These are phyloP conservation scores for Apiosordaria backusii DNA, from an alignment of 495 filamentous ascomycete species.

Conservation along the genomic window DNA sequence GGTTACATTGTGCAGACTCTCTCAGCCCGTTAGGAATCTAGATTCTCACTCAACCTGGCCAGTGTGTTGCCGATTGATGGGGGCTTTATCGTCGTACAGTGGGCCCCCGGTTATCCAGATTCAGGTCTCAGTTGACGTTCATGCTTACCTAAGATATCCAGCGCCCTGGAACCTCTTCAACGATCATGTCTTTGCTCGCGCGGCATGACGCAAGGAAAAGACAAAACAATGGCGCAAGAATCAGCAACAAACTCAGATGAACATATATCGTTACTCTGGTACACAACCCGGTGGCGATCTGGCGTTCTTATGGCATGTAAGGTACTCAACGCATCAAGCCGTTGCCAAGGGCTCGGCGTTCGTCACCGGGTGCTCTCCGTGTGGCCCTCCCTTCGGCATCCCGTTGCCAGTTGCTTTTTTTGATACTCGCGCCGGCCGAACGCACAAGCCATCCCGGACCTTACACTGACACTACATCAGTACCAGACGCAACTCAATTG, in stretches of 20 bases:
- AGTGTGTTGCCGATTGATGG: neutral
- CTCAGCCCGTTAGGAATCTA: neutral
- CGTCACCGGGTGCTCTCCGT: conserved; percentile 16
- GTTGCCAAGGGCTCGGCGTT: conserved; percentile 33
- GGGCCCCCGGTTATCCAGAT: neutral
- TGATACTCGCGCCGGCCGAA: neutral
- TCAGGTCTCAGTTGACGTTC: neutral
- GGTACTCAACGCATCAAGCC: conserved; percentile 26
- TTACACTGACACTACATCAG: neutral
- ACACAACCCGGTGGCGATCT: conserved; percentile 9
- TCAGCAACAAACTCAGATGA: neutral
- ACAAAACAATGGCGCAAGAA: neutral
- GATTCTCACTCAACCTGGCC: neutral
- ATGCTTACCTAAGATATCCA: neutral
- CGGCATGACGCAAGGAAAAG: no score
- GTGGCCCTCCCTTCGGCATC: neutral
- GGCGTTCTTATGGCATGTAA: conserved; percentile 24
- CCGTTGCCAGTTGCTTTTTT: neutral
- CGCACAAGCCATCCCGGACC: neutral
- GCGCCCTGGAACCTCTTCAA: neutral
- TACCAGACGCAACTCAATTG: neutral
- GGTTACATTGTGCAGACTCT: conserved; percentile 11
- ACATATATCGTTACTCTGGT: conserved; percentile 8
- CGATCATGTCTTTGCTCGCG: no score
- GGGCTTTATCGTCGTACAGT: neutral